Conservation (phyloP, 2,329 filamentous ascomycete genomes). For the Beauveria varroae region DNA sequence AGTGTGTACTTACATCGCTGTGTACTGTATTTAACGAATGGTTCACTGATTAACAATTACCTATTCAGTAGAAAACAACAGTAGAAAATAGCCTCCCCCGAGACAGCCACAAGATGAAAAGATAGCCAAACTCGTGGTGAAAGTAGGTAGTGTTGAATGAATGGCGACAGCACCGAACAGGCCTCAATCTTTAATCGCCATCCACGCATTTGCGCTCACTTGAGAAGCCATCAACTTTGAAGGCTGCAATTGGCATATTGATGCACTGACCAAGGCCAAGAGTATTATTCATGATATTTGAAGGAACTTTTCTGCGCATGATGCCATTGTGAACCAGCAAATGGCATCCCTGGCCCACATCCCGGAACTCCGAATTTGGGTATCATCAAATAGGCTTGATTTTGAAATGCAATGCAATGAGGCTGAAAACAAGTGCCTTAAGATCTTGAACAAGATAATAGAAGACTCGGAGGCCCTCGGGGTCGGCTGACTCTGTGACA, state of each 20-base stretch:
- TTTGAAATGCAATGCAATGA: conserved; percentile 98
- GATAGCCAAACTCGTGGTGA: too few species aligned
- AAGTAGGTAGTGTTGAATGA: too few species aligned
- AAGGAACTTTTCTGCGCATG: not conserved
- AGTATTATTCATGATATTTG: not conserved
- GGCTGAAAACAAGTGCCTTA: conserved; percentile 91
- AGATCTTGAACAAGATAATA: conserved; percentile 98
- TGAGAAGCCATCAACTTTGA: not conserved
- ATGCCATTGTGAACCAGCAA: not conserved
- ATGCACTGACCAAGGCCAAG: not conserved
- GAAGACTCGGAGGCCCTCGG: conserved; percentile 92
- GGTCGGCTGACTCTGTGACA: conserved; percentile 91
- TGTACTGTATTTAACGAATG: not conserved
- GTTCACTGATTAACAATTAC: too few species aligned
- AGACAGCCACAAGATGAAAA: too few species aligned
- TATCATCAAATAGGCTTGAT: conserved; percentile 62
- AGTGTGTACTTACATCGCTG: too few species aligned
- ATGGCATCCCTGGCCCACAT: not conserved
- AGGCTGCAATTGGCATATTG: not conserved
- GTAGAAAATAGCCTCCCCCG: too few species aligned
- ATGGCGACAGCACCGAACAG: not conserved
- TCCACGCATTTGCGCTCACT: not conserved
- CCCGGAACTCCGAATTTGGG: not conserved
- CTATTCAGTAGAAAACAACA: too few species aligned
- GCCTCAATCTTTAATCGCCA: not conserved